Evolutionary conservation across 2,329 filamentous ascomycete species (phyloP).

Genomic region (Colletotrichum lindemuthianum): DNA sequence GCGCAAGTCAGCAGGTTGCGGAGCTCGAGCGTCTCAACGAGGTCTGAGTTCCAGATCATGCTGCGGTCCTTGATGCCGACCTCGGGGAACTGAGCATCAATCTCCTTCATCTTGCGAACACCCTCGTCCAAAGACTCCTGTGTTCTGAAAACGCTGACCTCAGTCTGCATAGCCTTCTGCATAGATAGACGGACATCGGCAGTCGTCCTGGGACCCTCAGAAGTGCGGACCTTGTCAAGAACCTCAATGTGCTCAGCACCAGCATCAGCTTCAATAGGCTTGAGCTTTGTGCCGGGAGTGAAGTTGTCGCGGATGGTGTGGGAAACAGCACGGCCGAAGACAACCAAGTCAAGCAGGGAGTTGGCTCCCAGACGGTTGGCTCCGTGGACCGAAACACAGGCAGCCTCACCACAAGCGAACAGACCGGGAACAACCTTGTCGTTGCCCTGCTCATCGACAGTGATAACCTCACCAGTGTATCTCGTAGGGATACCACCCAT

Average conservation of each 20-base stretch:
- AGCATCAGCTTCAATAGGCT: conserved; percentile 83
- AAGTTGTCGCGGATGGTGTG: conserved; percentile 98
- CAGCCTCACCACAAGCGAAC: conserved; percentile 96
- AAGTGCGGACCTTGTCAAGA: conserved; percentile 85
- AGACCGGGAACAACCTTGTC: conserved; percentile 95
- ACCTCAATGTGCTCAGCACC: conserved; percentile 87
- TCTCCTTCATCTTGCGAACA: conserved; percentile 85
- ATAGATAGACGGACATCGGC: conserved; percentile 89
- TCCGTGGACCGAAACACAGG: conserved; percentile 97
- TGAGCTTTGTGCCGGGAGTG: conserved; percentile 81
- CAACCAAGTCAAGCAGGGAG: conserved; percentile 95
- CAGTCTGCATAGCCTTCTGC: conserved; percentile 98
- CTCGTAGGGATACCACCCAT: conserved; percentile 99
- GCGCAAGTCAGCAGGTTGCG: conserved; percentile 97
- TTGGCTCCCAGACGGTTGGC: conserved; percentile 98
- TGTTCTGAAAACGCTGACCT: conserved; percentile 96
- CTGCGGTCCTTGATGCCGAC: conserved; percentile 97
- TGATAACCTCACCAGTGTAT: conserved; percentile 96
- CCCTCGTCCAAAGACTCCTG: conserved; percentile 94
- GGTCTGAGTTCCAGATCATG: conserved; percentile 99
- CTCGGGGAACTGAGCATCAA: conserved; percentile 82
- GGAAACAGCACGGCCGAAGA: conserved; percentile 96
- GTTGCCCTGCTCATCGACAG: conserved; percentile 83
- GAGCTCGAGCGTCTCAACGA: conserved; percentile 95
- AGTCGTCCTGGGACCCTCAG: conserved; percentile 86